Base-by-base conservation (phyloP, 306 rosid species). In the Mucuna pruriens region DNA sequence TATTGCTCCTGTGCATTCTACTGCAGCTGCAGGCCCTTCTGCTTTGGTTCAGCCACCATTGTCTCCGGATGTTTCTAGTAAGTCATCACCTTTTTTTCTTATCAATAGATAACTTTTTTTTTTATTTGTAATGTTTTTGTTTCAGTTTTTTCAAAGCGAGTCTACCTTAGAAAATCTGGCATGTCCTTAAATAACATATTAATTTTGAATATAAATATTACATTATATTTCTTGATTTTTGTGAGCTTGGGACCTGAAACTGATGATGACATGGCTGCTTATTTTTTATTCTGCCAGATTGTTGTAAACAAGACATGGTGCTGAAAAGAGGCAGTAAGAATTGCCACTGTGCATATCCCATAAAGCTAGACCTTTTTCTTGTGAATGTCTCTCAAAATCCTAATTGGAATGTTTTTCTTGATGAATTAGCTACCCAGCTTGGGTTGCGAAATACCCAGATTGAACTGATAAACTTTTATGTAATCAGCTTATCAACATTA, bases 291-390 rank as follows among this genome's bases (percentile, higher is more conserved):
- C 44, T 71, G 76, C 84, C 91, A 95, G 99, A 90, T 86, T 95
- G 98, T 83, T 95, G 99, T 82, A 84, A 85, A 78, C 87, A 85
- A 75, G 90, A 86, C 84, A 93, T 82, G 97, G 96, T 93, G 81
- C 73, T 87, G 85, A 90, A 84, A 77, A 88, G 90, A 74, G 98
- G 87, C 74, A 90, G 89, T 83, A 84, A 29, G 63, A 77, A 74
- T 52, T 95, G 98, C 81, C 89, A 86, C 61, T 95, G 99, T 69
- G 98, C 89, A 39, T 95, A 93, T 92, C 99, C 99, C 49, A 83
- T 93, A 85, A 93, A 89, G 89, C 86, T 95, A 80, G 99, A 95
- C 79, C 95, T 95, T 79, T 94, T 93, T 23, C 97, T 95, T 60
- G 74, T 91, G 75, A 95, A 95, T 78, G 90, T 93, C 78, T 90